These are phyloP conservation scores for Boletus tylopilopsis DNA, from an alignment of 768 basidiomycete genomes.

Conservation along the genomic window DNA sequence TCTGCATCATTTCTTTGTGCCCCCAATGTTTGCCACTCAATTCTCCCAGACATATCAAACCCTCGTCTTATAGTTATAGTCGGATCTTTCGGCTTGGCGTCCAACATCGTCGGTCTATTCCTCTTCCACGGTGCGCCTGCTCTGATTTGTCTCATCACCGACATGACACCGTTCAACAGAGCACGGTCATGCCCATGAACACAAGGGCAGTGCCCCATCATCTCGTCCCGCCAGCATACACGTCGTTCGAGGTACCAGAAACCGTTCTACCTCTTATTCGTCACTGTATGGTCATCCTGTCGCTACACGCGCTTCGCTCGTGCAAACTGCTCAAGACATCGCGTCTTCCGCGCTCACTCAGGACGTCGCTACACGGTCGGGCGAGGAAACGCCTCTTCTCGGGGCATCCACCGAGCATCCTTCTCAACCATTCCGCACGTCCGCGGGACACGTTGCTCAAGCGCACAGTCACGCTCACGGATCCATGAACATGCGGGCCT, in stretches of 20 bases:
- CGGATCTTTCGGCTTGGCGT: conserved; percentile 82
- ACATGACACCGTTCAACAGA: conserved; percentile 36
- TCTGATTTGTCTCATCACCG: conserved; percentile 3
- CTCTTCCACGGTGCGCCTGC: conserved; percentile 80
- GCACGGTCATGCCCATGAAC: conserved; percentile 60
- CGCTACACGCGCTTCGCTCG: conserved; percentile 67
- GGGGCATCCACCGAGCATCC: not conserved
- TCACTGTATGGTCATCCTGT: conserved; percentile 74
- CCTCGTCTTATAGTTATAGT: conserved; percentile 88
- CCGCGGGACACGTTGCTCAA: conserved; percentile 12
- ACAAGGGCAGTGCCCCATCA: conserved; percentile 34
- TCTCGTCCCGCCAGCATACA: conserved; percentile 41
- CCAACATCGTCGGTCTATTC: conserved; percentile 90
- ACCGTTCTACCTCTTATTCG: conserved; percentile 45
- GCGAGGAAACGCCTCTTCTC: conserved; percentile 48
- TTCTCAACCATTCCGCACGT: conserved; percentile 8
- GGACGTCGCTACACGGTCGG: conserved; percentile 8
- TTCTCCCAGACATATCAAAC: conserved; percentile 72
- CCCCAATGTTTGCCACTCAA: conserved; percentile 2
- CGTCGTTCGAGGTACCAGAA: conserved; percentile 13
- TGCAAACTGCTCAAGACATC: conserved; percentile 83
- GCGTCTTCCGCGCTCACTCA: conserved; percentile 34
- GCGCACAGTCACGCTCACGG: conserved; percentile 45
- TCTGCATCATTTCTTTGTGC: conserved; percentile 25
- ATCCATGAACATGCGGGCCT: conserved; percentile 98